These are phyloP conservation scores for Colletotrichum sp. DNA, from an alignment of 2,329 filamentous ascomycete species.

Conservation along the genomic window DNA sequence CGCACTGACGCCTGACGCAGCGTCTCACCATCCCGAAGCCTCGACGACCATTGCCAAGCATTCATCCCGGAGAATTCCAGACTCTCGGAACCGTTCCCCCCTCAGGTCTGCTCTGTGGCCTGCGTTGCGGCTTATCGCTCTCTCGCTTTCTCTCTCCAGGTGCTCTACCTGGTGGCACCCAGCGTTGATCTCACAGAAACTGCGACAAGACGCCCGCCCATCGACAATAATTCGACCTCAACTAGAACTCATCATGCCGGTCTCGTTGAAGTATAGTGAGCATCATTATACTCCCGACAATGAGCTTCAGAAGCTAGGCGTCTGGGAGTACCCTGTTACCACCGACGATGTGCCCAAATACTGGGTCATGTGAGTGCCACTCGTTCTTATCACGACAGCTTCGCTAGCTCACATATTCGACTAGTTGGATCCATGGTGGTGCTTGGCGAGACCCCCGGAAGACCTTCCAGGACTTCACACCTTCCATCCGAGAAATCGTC, in stretches of 20 bases:
- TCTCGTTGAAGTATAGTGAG: constrained; percentile 34
- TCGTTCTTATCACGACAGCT: not conserved
- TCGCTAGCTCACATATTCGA: not conserved
- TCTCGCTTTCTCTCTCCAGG: not conserved
- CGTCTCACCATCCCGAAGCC: not conserved
- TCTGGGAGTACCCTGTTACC: constrained; percentile 42
- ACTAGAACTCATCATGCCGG: not conserved
- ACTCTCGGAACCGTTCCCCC: not conserved
- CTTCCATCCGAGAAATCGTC: constrained; percentile 49
- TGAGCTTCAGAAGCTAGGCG: constrained; percentile 49
- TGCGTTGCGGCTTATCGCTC: not conserved
- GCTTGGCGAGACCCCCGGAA: constrained; percentile 66
- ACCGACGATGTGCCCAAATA: constrained; percentile 24
- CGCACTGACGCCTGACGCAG: not conserved
- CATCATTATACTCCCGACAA: constrained; percentile 42
- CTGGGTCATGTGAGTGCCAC: constrained; percentile 41
- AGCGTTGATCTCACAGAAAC: not conserved
- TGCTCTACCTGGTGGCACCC: not conserved
- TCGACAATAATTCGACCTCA: not conserved
- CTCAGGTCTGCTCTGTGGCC: not conserved
- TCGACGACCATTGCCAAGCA: not conserved
- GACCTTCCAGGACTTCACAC: constrained; percentile 48
- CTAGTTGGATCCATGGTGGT: constrained; percentile 65
- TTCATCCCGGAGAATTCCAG: not conserved
- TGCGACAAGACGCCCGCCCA: not conserved